Evolutionary conservation across 2,329 filamentous ascomycete species (phyloP).

Genomic region (Botrytis fabae): DNA sequence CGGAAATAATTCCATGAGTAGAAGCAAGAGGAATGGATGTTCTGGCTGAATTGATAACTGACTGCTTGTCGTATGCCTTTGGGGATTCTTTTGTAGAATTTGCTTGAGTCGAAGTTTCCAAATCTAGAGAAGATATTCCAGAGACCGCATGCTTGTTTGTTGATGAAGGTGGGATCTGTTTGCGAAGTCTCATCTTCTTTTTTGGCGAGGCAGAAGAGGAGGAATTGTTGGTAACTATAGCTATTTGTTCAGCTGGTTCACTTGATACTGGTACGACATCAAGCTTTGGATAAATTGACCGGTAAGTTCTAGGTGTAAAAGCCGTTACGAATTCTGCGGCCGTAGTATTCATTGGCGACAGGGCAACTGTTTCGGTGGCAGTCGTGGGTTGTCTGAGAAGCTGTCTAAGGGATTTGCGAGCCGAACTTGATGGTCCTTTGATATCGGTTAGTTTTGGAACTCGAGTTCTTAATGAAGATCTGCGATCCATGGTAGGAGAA

Average conservation of each 20-base stretch:
- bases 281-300: background rate
- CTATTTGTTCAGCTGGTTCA: background rate
- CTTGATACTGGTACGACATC: background rate
- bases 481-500: background rate
- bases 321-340: rapidly evolving
- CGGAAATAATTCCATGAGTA: too few species aligned
- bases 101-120: background rate
- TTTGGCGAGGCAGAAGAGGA: background rate
- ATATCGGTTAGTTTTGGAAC: background rate
- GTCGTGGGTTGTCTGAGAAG: too few species aligned
- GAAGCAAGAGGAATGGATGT: background rate
- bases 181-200: background rate
- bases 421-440: background rate
- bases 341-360: too few species aligned
- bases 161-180: background rate
- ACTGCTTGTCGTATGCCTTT: background rate
- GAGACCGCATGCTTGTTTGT: too few species aligned
- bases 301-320: background rate
- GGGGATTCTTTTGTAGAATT: background rate
- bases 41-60: background rate
- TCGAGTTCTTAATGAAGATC: background rate
- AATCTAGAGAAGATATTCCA: background rate
- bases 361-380: too few species aligned
- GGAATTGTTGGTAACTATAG: background rate
- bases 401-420: background rate